These are phyloP conservation scores for Cytospora paraplurivora DNA, from an alignment of 2,329 filamentous ascomycete species.

Conservation along the genomic window DNA sequence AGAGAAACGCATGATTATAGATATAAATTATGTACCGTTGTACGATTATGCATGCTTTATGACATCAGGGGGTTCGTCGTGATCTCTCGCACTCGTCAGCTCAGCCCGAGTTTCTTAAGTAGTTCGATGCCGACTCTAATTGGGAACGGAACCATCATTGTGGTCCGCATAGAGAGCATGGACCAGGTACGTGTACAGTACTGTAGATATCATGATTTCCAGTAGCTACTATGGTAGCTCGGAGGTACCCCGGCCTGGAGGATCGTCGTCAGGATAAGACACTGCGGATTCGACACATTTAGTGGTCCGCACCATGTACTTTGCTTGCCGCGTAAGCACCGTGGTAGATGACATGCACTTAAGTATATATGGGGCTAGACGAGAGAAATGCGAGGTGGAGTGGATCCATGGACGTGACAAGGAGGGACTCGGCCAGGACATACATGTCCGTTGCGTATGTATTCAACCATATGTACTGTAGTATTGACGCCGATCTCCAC, in stretches of 20 bases:
- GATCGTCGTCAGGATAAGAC: background rate
- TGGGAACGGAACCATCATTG: background rate
- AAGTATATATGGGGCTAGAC: conserved; percentile 9
- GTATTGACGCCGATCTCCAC: background rate
- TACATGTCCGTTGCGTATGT: too few relatives aligned
- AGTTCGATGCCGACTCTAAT: background rate
- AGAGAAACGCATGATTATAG: background rate
- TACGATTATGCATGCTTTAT: background rate
- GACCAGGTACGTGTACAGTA: background rate
- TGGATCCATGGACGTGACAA: conserved; percentile 1
- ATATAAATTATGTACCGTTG: background rate
- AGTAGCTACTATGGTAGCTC: background rate
- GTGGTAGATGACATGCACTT: background rate
- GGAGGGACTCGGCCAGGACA: background rate
- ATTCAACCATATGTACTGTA: background rate
- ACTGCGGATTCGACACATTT: background rate
- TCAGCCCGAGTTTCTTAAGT: background rate
- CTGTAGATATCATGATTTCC: background rate
- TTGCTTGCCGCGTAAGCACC: conserved; percentile 13
- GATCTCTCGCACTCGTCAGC: background rate
- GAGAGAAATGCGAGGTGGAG: background rate
- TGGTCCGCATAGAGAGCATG: background rate
- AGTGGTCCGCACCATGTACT: background rate
- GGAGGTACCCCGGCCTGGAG: background rate
- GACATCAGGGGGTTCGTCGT: conserved; percentile 8